Base-by-base conservation (phyloP, 192 early-diverging fungal species). In the Coemansia sp. region DNA sequence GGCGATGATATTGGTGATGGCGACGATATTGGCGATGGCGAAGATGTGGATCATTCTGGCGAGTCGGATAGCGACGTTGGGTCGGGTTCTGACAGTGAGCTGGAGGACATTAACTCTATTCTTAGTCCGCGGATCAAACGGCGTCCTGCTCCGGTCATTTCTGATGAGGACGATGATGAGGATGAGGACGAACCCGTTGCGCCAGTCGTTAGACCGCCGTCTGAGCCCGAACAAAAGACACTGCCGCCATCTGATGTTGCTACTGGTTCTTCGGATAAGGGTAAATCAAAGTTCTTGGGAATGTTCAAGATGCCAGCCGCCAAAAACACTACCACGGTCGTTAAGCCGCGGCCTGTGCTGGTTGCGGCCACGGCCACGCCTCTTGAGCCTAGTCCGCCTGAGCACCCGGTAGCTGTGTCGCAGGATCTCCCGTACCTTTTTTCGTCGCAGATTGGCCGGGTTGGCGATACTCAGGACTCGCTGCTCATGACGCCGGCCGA, bases 381-480 rank as follows among this genome's bases (percentile, higher is more conserved):
- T 35, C 55, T 9, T 35, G 16, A 58, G 55, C 30, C 55, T 4
- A 58, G 55, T 10, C 12, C 30, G 15, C 55, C 55, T 4, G 55
- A 58, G 32, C 16, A 34, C 30, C 50, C 64, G 10, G 18, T 55
- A 40, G 38, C 59, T 0, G 63, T 38, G 29, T 74, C 75, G 18
- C 80, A 76, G 59, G 80, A 77, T 16, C 61, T 69, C 16, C 41
- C 68, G 29, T 61, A 71, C 39, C 37, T 78, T 53, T 58, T 82
- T 16, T 68, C 69, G 2, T 69, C 71, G 22, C 69, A 70, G 39
- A 30, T 62, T 8, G 68, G 61, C 16, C 16, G 34, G 6, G 34
- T 70, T 9, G 30, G 55, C 22, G 65, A 74, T 38, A 82, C 80
- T 9, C 80, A 82, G 61, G 80, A 82, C 55, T 82, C 80, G 39